These are phyloP conservation scores for Botrytis cinerea DNA, from an alignment of 2,329 filamentous ascomycete genomes.

Conservation along the genomic window DNA sequence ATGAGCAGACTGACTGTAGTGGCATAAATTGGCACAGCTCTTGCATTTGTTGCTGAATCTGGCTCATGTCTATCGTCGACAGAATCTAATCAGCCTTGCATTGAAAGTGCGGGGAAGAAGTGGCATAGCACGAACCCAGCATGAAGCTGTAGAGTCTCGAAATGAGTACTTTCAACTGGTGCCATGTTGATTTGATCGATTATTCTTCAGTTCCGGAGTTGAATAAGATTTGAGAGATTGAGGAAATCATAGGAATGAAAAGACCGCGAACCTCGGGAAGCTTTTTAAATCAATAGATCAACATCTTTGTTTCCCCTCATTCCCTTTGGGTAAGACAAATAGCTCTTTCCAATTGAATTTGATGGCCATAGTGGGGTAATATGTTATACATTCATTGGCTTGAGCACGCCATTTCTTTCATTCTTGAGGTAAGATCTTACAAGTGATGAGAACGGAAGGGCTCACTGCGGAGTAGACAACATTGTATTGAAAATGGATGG, in stretches of 20 bases:
- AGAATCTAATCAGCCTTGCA: slow-evolving; percentile 26
- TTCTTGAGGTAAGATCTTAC: too few species aligned
- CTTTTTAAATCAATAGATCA: neutral
- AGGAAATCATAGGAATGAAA: too few species aligned
- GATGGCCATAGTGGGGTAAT: slow-evolving; percentile 8
- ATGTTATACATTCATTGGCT: neutral
- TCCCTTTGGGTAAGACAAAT: neutral
- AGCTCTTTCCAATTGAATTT: neutral
- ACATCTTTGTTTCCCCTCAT: slow-evolving; percentile 11
- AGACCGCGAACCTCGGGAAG: neutral
- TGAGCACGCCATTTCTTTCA: slow-evolving; percentile 11
- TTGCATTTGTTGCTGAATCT: slow-evolving; percentile 79
- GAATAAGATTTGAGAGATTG: too few species aligned
- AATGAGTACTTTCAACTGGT: slow-evolving; percentile 54
- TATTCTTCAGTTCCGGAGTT: neutral
- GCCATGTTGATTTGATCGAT: slow-evolving; percentile 15
- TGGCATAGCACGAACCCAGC: slow-evolving; percentile 61
- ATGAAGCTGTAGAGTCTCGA: slow-evolving; percentile 85
- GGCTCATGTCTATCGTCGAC: slow-evolving; percentile 65
- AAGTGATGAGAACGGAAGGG: neutral
- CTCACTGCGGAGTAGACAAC: neutral
- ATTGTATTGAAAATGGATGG: neutral
- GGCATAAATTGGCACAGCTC: slow-evolving; percentile 94
- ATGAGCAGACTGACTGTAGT: slow-evolving; percentile 59
- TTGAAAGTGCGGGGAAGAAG: slow-evolving; percentile 26